phyloP scores from a whole-genome alignment of 495 filamentous ascomycete species.

The Viridothelium virens region DNA sequence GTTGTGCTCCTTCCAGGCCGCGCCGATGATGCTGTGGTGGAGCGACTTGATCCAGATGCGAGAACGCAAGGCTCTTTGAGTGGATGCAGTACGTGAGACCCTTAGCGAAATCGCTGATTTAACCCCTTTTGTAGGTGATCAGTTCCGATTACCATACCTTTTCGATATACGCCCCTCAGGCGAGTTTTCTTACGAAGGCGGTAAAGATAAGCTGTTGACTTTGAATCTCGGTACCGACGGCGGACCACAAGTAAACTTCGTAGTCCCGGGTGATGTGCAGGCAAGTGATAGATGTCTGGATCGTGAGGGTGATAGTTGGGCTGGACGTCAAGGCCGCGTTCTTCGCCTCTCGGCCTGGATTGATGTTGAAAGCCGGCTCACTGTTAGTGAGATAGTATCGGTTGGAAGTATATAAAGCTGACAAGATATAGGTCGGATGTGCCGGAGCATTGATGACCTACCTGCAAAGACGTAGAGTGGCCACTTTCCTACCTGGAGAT shows the following conservation, averaged over 20 bases:
- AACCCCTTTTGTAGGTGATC: slow-evolving; percentile 29
- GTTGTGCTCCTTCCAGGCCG: slow-evolving; percentile 66
- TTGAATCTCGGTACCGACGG: slow-evolving; percentile 45
- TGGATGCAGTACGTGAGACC: slow-evolving; percentile 26
- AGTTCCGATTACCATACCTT: slow-evolving; percentile 53
- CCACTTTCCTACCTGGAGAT: slow-evolving; percentile 50
- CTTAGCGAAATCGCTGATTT: not conserved
- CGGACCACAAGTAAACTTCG: slow-evolving; percentile 47
- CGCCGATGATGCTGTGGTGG: slow-evolving; percentile 49
- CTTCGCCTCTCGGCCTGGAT: slow-evolving; percentile 65
- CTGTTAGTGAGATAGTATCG: slow-evolving; percentile 35
- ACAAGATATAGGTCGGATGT: slow-evolving; percentile 51
- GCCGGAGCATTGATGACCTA: slow-evolving; percentile 78
- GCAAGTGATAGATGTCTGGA: slow-evolving; percentile 40
- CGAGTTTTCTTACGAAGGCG: slow-evolving; percentile 70
- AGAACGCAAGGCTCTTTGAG: slow-evolving; percentile 24
- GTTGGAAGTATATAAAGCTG: not conserved
- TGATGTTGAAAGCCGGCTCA: slow-evolving; percentile 67
- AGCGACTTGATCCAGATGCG: slow-evolving; percentile 35
- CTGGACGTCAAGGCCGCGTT: slow-evolving; percentile 54
- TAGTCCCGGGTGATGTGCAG: slow-evolving; percentile 48
- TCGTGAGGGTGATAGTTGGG: slow-evolving; percentile 43
- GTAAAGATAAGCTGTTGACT: slow-evolving; percentile 57
- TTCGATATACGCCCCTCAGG: slow-evolving; percentile 62
- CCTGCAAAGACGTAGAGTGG: slow-evolving; percentile 60